Evolutionary conservation across 495 filamentous ascomycete species (phyloP).

Genomic region (Penicillium manginii): DNA sequence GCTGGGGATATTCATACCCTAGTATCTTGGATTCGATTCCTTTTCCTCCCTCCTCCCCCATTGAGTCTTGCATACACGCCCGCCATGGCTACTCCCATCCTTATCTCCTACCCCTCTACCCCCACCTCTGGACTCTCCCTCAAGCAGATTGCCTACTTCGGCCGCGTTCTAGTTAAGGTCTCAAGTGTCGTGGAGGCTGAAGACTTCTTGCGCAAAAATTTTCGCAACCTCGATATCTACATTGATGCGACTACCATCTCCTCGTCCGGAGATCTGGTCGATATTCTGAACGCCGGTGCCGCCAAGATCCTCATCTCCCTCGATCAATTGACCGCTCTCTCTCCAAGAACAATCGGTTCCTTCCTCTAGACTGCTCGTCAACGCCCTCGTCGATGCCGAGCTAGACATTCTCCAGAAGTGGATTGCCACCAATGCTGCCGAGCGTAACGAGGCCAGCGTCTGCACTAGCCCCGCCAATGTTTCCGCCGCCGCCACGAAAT

Average conservation of each 20-base stretch:
- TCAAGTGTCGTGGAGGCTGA: conserved; percentile 58
- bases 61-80: conserved; percentile 8
- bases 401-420: conserved; percentile 41
- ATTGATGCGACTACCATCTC: conserved; percentile 76
- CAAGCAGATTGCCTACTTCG: conserved; percentile 77
- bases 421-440: conserved; percentile 43
- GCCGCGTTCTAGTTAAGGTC: conserved; percentile 73
- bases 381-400: conserved; percentile 42
- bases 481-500: conserved; percentile 48
- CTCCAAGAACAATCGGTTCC: conserved; percentile 58
- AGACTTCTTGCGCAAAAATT: conserved; percentile 72
- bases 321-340: conserved; percentile 61
- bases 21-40: neutral
- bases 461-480: conserved; percentile 53
- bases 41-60: neutral
- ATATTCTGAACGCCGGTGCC: conserved; percentile 86
- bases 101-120: conserved; percentile 50
- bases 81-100: conserved; percentile 54
- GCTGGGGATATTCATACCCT: conserved; percentile 15
- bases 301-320: conserved; percentile 80
- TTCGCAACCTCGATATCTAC: conserved; percentile 67
- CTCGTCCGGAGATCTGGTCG: conserved; percentile 69
- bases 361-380: conserved; percentile 59
- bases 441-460: conserved; percentile 58
- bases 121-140: conserved; percentile 58